Base-by-base conservation (phyloP, 352 stramenopile genomes). In the Phytopythium delawarense region DNA sequence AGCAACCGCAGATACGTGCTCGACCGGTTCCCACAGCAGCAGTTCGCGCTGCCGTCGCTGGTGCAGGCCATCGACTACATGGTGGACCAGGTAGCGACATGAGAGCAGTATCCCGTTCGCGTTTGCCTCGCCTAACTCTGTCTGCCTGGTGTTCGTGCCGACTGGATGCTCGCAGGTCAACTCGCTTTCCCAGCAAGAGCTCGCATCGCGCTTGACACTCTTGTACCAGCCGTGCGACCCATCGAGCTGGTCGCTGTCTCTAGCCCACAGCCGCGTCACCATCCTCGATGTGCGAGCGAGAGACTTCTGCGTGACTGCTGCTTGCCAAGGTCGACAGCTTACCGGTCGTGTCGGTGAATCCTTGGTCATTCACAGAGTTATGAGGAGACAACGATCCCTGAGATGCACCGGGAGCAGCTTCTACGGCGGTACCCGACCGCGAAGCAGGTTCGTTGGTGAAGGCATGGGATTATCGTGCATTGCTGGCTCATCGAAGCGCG, bases 171-270 rank as follows among this genome's bases (percentile, higher is more conserved):
- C 51, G 9, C 57, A 89, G 79, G 55, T 91, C 23, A 71, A 74
- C 11, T 59, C 57, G 39, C 67, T 92, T 16, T 76, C 79, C n/a
- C 83, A 92, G 57, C 74, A 80, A 34, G 78, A 92, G 54, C 71
- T 88, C 28, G 79, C 83, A 7, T 88, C 80, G 25, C 74, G 79
- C 8, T 63, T 92, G 63, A 89, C 81, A 12, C 72, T 92, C 25
- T 75, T 76, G 51, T 87, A 70, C 44, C 64, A 83, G 48, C 62
- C 73, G 7, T 87, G 72, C 59, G 74, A 76, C 34, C 72, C 78
- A 0, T 70, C 66, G 44, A 80, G 69, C 54, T 90, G 81, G 81
- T 70, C 65, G 28, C 62, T 88, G 2, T 55, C 70, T 11, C 51
- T 90, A 1, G 25, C 67, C 4, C 75, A 88, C 54, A 74, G 78